These are phyloP conservation scores for Liriodendron chinense DNA, from an alignment of 164 flowering plant genomes.

Conservation along the genomic window DNA sequence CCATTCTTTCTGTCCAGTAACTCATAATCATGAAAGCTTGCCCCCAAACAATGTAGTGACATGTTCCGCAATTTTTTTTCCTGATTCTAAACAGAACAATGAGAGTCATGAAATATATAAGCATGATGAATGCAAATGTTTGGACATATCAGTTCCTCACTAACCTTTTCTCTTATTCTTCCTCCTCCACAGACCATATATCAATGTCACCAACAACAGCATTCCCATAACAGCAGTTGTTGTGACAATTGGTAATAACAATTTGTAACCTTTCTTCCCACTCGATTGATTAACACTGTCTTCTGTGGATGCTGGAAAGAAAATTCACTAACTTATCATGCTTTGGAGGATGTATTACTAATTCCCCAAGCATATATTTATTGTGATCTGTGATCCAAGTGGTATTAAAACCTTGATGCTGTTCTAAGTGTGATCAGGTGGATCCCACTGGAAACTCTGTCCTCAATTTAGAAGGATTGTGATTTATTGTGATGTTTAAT, in stretches of 20 bases:
- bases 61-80: neutral
- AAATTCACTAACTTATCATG: too few relatives aligned
- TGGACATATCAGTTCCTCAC: neutral
- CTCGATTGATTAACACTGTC: neutral
- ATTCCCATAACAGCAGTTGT: neutral
- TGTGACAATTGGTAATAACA: neutral
- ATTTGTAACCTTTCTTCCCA: too few relatives aligned
- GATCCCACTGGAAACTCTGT: too few relatives aligned
- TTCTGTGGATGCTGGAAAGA: neutral
- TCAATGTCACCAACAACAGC: neutral
- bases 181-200: neutral
- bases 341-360: too few relatives aligned
- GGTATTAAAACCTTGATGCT: too few relatives aligned
- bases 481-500: neutral
- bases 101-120: neutral
- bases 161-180: too few relatives aligned
- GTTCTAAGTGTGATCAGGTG: too few relatives aligned
- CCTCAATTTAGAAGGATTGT: too few relatives aligned
- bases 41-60: too few relatives aligned
- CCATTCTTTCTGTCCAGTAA: neutral
- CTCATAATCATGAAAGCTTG: neutral
- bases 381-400: too few relatives aligned
- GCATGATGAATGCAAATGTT: neutral
- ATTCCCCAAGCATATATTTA: too few relatives aligned
- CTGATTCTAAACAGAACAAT: neutral